Conservation (phyloP, 2,329 filamentous ascomycete species). For the Aureobasidium namibiae region DNA sequence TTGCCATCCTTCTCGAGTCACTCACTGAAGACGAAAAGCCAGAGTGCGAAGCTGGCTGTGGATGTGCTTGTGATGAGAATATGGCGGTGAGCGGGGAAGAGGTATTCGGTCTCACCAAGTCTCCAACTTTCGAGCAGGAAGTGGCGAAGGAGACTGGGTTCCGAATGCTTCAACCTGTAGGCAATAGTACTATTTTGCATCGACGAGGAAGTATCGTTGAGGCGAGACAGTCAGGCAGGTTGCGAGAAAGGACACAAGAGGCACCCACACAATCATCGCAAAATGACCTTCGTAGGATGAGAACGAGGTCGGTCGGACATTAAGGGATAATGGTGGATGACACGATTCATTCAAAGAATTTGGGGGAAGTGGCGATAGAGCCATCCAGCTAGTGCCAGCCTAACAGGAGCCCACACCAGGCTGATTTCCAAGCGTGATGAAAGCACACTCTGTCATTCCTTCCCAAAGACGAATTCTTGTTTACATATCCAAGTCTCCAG, state of each 20-base stretch:
- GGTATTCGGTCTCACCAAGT: not conserved
- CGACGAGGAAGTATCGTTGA: not conserved
- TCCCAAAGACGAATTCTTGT: no score
- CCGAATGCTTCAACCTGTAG: not conserved
- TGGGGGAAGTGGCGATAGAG: not conserved
- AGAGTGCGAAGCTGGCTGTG: constrained; percentile 15
- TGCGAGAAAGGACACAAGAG: not conserved
- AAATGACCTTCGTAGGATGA: not conserved
- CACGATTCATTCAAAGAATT: no score
- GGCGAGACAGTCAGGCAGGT: not conserved
- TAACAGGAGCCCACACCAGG: no score
- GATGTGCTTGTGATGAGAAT: constrained; percentile 13
- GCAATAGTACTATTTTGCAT: constrained; percentile 4
- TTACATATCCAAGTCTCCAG: no score
- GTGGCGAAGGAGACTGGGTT: not conserved
- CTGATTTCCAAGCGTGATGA: no score
- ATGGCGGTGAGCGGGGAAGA: not conserved
- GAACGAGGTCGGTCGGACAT: not conserved
- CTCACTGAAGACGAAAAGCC: constrained; percentile 3
- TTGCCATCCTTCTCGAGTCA: constrained; percentile 9
- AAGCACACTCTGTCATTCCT: no score
- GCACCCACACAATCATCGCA: not conserved
- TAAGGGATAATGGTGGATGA: no score
- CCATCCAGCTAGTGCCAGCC: not conserved
- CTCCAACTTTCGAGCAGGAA: not conserved